A percentile compares a stretch with the other conserved stretches of the same genome.
phyloP scores from a whole-genome alignment of 1,139 yeast species.

The Debaryomyces sp. region DNA sequence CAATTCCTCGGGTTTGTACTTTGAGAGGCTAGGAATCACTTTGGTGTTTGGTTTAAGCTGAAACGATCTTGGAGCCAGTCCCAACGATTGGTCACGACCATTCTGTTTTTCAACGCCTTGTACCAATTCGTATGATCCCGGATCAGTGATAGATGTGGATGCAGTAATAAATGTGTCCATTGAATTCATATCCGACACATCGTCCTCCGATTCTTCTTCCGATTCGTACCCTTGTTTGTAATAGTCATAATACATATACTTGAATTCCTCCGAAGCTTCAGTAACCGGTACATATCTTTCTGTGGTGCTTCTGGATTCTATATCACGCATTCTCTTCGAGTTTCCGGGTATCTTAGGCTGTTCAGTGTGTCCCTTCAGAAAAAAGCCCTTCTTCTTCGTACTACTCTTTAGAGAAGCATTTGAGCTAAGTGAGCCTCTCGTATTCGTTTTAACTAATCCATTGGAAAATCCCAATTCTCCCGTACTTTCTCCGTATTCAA shows the following conservation, averaged over 20 bases:
- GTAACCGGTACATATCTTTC: constrained; percentile 32
- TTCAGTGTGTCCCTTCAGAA: constrained; percentile 17
- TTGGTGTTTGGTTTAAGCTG: constrained; percentile 3
- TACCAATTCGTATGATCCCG: constrained; percentile 13
- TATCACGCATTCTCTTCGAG: constrained; percentile 31
- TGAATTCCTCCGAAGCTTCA: constrained; percentile 25
- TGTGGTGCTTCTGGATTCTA: constrained; percentile 32
- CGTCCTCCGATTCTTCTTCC: constrained; percentile 19
- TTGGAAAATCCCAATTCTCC: constrained; percentile 23
- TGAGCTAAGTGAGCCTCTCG: constrained; percentile 33
- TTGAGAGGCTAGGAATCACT: constrained; percentile 20
- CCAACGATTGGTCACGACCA: neutral
- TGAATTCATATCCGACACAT: constrained; percentile 26
- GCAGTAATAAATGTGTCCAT: constrained; percentile 45
- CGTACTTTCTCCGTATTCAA: constrained; percentile 17
- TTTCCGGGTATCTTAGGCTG: constrained; percentile 18
- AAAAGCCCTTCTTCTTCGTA: constrained; percentile 22
- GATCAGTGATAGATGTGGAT: constrained; percentile 31
- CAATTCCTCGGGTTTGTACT: constrained; percentile 28
- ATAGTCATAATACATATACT: constrained; percentile 25
- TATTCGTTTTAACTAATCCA: constrained; percentile 29
- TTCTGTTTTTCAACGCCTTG: neutral
- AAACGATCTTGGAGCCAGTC: neutral
- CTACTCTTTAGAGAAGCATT: constrained; percentile 28
- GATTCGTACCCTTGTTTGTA: constrained; percentile 27